Conservation (phyloP, 2,329 filamentous ascomycete genomes). For the Raffaelea ambrosiae region DNA sequence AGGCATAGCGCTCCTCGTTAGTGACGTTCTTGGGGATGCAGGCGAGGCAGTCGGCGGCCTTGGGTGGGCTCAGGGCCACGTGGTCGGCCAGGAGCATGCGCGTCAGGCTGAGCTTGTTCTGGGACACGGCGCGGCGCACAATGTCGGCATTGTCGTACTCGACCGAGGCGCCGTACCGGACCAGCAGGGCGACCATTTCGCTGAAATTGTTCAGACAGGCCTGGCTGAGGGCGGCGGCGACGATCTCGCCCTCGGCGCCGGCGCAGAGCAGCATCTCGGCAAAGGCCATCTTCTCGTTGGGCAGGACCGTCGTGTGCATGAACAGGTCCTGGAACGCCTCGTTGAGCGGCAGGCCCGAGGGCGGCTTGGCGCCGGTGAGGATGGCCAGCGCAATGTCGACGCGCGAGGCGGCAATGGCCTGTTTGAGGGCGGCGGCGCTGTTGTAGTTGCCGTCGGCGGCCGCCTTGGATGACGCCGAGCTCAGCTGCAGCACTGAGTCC, state of each 20-base stretch:
- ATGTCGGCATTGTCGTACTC: constrained; percentile 43
- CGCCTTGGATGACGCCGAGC: too few species aligned
- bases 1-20: constrained; percentile 33
- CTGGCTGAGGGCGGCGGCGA: constrained; percentile 38
- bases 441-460: constrained; percentile 45
- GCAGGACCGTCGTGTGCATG: constrained; percentile 34
- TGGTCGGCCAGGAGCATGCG: constrained; percentile 36
- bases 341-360: constrained; percentile 36
- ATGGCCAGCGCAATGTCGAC: constrained; percentile 48
- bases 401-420: constrained; percentile 38
- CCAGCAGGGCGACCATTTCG: constrained; percentile 46
- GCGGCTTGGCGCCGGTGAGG: constrained; percentile 43
- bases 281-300: constrained; percentile 41
- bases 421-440: constrained; percentile 41
- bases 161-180: constrained; percentile 44
- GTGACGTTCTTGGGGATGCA: constrained; percentile 42
- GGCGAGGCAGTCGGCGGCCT: constrained; percentile 42
- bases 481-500: constrained; percentile 40
- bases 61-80: constrained; percentile 31
- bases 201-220: constrained; percentile 41
- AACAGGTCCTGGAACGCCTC: constrained; percentile 42
- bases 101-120: constrained; percentile 36
- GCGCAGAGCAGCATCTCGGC: constrained; percentile 50
- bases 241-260: constrained; percentile 43
- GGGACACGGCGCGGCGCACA: constrained; percentile 38